Evolutionary conservation across 2,329 filamentous ascomycete genomes (phyloP).

Genomic region (Tympanopsis confertula): DNA sequence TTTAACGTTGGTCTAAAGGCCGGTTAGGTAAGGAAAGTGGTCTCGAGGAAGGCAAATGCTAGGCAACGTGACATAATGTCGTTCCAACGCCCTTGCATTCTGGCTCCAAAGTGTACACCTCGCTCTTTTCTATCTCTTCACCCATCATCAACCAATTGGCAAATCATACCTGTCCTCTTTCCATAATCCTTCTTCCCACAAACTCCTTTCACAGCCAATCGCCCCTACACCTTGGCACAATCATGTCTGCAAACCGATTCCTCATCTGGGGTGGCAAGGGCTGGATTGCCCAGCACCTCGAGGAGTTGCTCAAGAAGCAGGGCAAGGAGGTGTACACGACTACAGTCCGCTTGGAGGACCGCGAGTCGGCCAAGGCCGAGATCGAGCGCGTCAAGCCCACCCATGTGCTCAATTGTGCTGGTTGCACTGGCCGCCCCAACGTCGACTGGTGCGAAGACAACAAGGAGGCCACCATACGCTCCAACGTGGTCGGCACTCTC

Average conservation of each 20-base stretch:
- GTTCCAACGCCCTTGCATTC: too few species aligned
- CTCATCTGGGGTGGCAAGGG: slow-evolving; percentile 55
- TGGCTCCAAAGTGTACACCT: too few species aligned
- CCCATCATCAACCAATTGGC: too few species aligned
- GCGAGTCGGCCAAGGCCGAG: slow-evolving; percentile 40
- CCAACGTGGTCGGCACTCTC: slow-evolving; percentile 54
- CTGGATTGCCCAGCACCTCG: slow-evolving; percentile 52
- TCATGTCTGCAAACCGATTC: slow-evolving; percentile 26
- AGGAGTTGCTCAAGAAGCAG: slow-evolving; percentile 41
- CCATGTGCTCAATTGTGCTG: slow-evolving; percentile 55
- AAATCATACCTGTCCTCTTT: too few species aligned
- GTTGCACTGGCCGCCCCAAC: slow-evolving; percentile 55
- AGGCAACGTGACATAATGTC: too few species aligned
- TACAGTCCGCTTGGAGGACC: slow-evolving; percentile 53
- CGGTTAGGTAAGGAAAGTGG: too few species aligned
- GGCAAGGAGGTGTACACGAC: slow-evolving; percentile 50
- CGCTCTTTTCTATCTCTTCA: too few species aligned
- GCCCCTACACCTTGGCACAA: background rate
- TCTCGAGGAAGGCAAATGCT: too few species aligned
- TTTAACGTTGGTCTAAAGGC: too few species aligned
- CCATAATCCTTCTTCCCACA: too few species aligned
- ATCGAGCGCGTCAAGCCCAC: slow-evolving; percentile 49
- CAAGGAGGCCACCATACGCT: slow-evolving; percentile 54
- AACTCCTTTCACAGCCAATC: too few species aligned
- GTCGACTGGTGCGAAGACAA: slow-evolving; percentile 64